A percentile compares a stretch with the other conserved stretches of the same genome.
These are phyloP conservation scores for Dalbergia cochinchinensis DNA, from an alignment of 306 rosid species.

Conservation along the genomic window DNA sequence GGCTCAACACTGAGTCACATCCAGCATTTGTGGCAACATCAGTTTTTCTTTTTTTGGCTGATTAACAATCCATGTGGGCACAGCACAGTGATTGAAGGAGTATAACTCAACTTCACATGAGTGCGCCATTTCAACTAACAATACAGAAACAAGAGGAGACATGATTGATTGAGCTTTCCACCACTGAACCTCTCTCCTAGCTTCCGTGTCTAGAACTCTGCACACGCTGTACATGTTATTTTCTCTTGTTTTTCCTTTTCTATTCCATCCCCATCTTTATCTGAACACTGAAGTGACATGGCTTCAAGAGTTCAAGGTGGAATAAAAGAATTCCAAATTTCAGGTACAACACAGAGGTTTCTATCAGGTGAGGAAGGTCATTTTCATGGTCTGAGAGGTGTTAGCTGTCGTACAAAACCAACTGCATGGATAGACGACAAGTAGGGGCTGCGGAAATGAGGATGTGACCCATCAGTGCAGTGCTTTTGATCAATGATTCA, in stretches of 20 bases:
- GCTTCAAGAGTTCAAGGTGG: slow-evolving; percentile 10
- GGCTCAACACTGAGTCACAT: not conserved
- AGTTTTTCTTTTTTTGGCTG: slow-evolving; percentile 34
- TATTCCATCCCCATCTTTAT: not conserved
- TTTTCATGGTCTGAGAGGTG: slow-evolving; percentile 45
- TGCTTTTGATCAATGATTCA: slow-evolving; percentile 47
- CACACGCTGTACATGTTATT: not conserved
- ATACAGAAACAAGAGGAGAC: not conserved
- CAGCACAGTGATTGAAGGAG: slow-evolving; percentile 28
- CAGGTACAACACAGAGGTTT: slow-evolving; percentile 40
- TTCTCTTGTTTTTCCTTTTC: not conserved
- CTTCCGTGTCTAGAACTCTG: not conserved
- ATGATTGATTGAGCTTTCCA: slow-evolving; percentile 28
- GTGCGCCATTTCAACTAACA: slow-evolving; percentile 4
- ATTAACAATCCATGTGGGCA: slow-evolving; percentile 16
- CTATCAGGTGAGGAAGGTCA: slow-evolving; percentile 48
- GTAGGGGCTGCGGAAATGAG: slow-evolving; percentile 42
- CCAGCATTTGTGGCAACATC: slow-evolving; percentile 26
- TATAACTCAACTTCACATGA: slow-evolving; percentile 24
- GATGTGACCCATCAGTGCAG: slow-evolving; percentile 51
- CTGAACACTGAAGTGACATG: not conserved
- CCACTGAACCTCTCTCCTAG: slow-evolving; percentile 11
- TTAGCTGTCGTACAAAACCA: slow-evolving; percentile 36
- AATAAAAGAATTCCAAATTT: slow-evolving; percentile 21
- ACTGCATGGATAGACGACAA: slow-evolving; percentile 50